These are phyloP conservation scores for Fonsecaea nubica DNA, from an alignment of 2,329 filamentous ascomycete genomes.

Conservation along the genomic window DNA sequence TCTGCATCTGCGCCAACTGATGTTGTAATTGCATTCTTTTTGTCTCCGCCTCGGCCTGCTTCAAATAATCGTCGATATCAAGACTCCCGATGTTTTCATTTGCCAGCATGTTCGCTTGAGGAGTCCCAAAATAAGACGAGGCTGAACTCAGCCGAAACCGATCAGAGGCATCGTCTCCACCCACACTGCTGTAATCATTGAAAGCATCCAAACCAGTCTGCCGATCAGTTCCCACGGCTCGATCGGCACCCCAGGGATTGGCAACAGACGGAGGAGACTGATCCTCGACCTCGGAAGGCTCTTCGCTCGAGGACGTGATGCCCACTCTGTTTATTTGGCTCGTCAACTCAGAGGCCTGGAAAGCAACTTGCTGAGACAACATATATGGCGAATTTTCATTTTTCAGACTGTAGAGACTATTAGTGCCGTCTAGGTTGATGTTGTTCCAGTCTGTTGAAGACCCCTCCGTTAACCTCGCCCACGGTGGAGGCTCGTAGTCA, in stretches of 20 bases:
- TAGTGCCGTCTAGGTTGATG: conserved; percentile 46
- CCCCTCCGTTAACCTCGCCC: conserved; percentile 28
- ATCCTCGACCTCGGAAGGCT: conserved; percentile 57
- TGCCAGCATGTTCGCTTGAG: conserved; percentile 51
- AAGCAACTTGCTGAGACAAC: conserved; percentile 37
- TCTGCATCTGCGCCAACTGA: conserved; percentile 34
- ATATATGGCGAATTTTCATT: conserved; percentile 41
- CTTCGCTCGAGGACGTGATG: conserved; percentile 56
- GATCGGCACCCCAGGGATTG: conserved; percentile 23
- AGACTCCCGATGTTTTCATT: conserved; percentile 50
- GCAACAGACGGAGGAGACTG: conserved; percentile 39
- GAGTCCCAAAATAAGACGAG: conserved; percentile 51
- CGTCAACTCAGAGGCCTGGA: conserved; percentile 29
- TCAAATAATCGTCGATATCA: conserved; percentile 54
- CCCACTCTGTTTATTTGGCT: conserved; percentile 40
- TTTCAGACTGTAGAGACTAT: conserved; percentile 17
- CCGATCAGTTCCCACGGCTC: conserved; percentile 30
- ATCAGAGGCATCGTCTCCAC: conserved; percentile 50
- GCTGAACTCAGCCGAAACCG: conserved; percentile 52
- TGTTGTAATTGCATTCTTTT: conserved; percentile 37
- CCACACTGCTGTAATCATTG: conserved; percentile 44
- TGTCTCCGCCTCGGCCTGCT: conserved; percentile 40
- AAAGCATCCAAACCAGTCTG: conserved; percentile 46
- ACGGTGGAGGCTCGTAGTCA: conserved; percentile 43
- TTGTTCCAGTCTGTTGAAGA: conserved; percentile 55